Evolutionary conservation across 2,329 filamentous ascomycete species (phyloP).

Genomic region (Diaporthe sp.): DNA sequence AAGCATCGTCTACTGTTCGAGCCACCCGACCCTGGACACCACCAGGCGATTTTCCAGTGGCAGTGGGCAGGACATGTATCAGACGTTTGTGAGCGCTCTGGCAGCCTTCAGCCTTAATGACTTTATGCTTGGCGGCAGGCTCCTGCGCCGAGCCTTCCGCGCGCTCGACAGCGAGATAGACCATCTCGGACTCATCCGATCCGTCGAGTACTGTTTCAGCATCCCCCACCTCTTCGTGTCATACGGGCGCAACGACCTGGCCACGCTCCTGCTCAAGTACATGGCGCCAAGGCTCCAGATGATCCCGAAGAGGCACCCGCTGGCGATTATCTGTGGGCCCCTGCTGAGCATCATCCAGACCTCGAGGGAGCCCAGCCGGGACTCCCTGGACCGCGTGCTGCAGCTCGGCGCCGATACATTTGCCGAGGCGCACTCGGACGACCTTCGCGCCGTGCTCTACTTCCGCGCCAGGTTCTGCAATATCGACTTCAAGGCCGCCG

Average conservation of each 20-base stretch:
- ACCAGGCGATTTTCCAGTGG: neutral
- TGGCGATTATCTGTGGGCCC: neutral
- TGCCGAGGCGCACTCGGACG: neutral
- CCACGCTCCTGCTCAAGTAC: neutral
- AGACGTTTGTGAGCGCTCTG: neutral
- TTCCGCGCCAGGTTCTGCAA: neutral
- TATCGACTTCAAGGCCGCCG: neutral
- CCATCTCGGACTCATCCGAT: neutral
- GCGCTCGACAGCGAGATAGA: neutral
- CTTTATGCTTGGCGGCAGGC: neutral
- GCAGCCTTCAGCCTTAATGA: neutral
- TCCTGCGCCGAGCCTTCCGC: neutral
- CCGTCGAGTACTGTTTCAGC: neutral
- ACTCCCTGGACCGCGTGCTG: neutral
- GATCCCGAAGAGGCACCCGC: slow-evolving; percentile 1
- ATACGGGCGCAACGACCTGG: neutral
- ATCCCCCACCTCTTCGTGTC: neutral
- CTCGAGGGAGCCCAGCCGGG: neutral
- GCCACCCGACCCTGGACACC: neutral
- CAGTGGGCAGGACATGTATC: neutral
- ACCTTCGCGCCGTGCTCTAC: neutral
- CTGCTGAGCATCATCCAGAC: neutral
- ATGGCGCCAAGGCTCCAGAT: neutral
- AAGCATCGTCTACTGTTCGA: neutral
- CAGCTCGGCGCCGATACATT: neutral